Base-by-base conservation (phyloP, 1,284 basidiomycete genomes). In the Trametes versicolor region DNA sequence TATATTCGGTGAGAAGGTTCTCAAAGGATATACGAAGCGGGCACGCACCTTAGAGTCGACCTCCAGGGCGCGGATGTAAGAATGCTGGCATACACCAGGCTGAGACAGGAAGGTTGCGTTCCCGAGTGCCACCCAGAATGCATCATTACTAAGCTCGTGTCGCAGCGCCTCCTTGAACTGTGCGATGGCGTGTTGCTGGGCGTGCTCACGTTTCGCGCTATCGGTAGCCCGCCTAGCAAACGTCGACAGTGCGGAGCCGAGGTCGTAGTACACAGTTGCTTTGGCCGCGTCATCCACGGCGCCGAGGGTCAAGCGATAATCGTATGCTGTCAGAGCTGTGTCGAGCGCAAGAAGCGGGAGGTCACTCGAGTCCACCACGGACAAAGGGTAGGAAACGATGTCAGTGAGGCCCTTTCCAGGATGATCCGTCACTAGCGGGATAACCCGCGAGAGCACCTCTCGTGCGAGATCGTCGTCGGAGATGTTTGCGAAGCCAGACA, bases 61-160 rank as follows among this genome's bases (percentile, higher is more conserved):
- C 72, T 99, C 97, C 58, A 99, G 80, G 8, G 97, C 93, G 58
- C 89, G 92, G 73, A 99, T 90, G 71, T 95, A 98, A 9, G 95
- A 92, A 79, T 99, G 97, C 76, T 99, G 98, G 6, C 95, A 91
- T 1, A 87, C 79, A 71, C 87, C 90, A 0, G 91, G 85, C 55
- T 90, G 87, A 9, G 80, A 77, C n/a, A 84, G 73, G 74, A 96
- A 94, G 52, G 90, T 81, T n/a, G 91, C 82, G 71, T 90, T 86
- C 0, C 93, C 96, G 19, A 97, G 79, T 0, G 90, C 85, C 69
- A 88, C 86, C 98, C 98, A 99, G 71, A 93, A 93, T 2, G 80
- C 73, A 60, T 91, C 86, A 71, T 94, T 94, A 23, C 83, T 82
- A 4, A 95, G 88, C 70, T 95, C 91, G 59, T 88, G 82, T 45